Percentiles rank a stretch among this genome's conserved stretches.
Conservation (phyloP, 768 basidiomycete genomes). For the Vararia minispora region DNA sequence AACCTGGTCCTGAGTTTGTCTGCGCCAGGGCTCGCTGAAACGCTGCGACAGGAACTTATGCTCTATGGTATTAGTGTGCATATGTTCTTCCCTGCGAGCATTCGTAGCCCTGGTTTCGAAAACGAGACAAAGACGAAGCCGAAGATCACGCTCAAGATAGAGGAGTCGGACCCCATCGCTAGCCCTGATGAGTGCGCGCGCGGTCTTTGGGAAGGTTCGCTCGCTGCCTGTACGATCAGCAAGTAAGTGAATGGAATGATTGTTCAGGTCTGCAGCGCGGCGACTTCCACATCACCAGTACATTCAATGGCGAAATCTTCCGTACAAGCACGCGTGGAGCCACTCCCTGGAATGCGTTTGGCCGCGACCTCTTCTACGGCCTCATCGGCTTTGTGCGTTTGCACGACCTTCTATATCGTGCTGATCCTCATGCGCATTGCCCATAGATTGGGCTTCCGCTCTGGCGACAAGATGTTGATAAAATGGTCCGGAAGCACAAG, state of each 20-base stretch:
- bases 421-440: not conserved
- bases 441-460: slow-evolving; percentile 27
- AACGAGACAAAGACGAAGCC: slow-evolving; percentile 75
- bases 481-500: slow-evolving; percentile 21
- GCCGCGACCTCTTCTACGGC: slow-evolving; percentile 35
- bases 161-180: slow-evolving; percentile 55
- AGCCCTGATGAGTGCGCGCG: slow-evolving; percentile 54
- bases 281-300: slow-evolving; percentile 64
- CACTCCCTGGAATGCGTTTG: slow-evolving; percentile 39
- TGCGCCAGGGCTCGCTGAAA: slow-evolving; percentile 65
- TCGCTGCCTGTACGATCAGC: not conserved
- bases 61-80: slow-evolving; percentile 73
- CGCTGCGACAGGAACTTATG: slow-evolving; percentile 66
- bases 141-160: slow-evolving; percentile 60
- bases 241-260: not conserved
- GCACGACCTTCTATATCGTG: not conserved
- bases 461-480: slow-evolving; percentile 30
- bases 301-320: slow-evolving; percentile 58
- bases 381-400: slow-evolving; percentile 32
- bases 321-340: slow-evolving; percentile 55
- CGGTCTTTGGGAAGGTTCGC: slow-evolving; percentile 46
- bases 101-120: slow-evolving; percentile 66
- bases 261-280: slow-evolving; percentile 53
- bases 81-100: slow-evolving; percentile 75
- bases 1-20: not conserved